Percentiles rank a stretch among this genome's conserved stretches.
These are phyloP conservation scores for Immersiella caudata DNA, from an alignment of 495 filamentous ascomycete genomes.

Conservation along the genomic window DNA sequence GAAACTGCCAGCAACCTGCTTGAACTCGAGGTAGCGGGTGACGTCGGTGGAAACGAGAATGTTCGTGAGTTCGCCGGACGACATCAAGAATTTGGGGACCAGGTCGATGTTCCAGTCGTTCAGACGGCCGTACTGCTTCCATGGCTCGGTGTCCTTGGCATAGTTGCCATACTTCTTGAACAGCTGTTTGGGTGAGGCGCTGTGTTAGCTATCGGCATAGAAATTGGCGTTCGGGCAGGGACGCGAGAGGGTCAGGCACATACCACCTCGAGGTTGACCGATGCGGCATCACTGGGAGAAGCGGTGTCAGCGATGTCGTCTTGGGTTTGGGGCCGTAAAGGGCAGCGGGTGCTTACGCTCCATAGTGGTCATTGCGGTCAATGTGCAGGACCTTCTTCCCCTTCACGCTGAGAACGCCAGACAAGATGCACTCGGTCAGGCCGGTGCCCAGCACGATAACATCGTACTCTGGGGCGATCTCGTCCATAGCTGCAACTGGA, in stretches of 20 bases:
- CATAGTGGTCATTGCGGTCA: constrained; percentile 98
- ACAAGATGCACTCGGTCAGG: constrained; percentile 97
- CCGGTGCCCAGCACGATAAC: constrained; percentile 97
- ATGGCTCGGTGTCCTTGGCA: constrained; percentile 79
- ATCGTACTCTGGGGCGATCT: constrained; percentile 96
- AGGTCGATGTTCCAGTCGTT: constrained; percentile 99
- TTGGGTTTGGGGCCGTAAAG: constrained; percentile 1
- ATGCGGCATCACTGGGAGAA: constrained; percentile 79
- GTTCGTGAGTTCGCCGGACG: constrained; percentile 96
- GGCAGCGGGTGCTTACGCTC: constrained; percentile 68
- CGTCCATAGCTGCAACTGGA: constrained; percentile 55
- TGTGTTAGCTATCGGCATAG: constrained; percentile 4
- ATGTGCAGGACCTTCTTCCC: constrained; percentile 99
- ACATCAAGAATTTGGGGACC: constrained; percentile 97
- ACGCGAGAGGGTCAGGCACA: constrained; percentile 29
- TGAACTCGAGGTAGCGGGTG: constrained; percentile 96
- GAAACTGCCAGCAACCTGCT: constrained; percentile 96
- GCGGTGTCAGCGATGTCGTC: constrained; percentile 31
- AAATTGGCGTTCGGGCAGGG: constrained; percentile 3
- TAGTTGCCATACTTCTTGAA: constrained; percentile 95
- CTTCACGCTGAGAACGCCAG: constrained; percentile 96
- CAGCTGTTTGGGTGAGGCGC: constrained; percentile 55
- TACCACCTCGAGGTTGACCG: constrained; percentile 91
- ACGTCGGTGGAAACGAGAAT: constrained; percentile 97
- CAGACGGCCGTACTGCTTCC: constrained; percentile 93